Base-by-base conservation (phyloP, 108 stramenopile species). In the Discostella stelligeroides region DNA sequence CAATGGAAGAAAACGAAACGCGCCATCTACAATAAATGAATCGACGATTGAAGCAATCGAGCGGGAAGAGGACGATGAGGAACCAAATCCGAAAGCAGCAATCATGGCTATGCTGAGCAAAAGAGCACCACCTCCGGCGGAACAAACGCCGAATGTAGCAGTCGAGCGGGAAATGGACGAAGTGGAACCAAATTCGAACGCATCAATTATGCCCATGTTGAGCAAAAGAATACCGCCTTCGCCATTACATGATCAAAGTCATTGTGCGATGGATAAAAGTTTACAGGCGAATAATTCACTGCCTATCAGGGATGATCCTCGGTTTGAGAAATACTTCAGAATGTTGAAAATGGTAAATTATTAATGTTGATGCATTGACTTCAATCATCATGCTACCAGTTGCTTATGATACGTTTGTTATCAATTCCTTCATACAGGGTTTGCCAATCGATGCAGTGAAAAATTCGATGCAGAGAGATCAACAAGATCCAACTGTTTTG, bases 311-410 rank as follows among this genome's bases (percentile, higher is more conserved):
- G 82, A 88, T 13, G 87, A 94, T 63, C 85, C 89, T 7, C 68
- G 76, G 41, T 94, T 79, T 60, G 66, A 66, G 5, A 94, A 94
- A 62, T 94, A 88, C 60, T 89, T 88, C 80, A 85, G 77, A 25
- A 89, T 89, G 88, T 56, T 88, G 8, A 63, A 76, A 59, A 84
- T 89, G 75, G 76, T 78, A 64, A 65, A 49, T 45, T 3, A 0
- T 56, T 24, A n/a, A n/a, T n/a, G n/a, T n/a, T n/a, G n/a, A n/a
- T n/a, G n/a, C n/a, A n/a, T n/a, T n/a, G n/a, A n/a, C n/a, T n/a
- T n/a, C n/a, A n/a, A n/a, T n/a, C n/a, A n/a, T n/a, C n/a, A n/a
- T n/a, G n/a, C n/a, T n/a, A n/a, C n/a, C n/a, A n/a, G n/a, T n/a
- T n/a, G n/a, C n/a, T n/a, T 9, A 1, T 29, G 15, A 13, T 9